Base-by-base conservation (phyloP, 441 rosid species). In the Omphalea diandra region DNA sequence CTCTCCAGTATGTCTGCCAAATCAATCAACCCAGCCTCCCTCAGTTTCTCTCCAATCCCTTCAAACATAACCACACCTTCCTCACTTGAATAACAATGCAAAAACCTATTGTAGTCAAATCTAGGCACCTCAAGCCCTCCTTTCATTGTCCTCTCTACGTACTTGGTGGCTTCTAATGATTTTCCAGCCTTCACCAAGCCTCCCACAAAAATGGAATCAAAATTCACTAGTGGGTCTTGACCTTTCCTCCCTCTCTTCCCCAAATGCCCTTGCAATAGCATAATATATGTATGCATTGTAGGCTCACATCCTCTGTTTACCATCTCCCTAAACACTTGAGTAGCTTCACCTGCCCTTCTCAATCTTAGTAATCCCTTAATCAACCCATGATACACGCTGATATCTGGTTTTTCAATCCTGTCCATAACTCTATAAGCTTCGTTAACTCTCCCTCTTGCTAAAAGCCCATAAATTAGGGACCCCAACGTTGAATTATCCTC, bases 161-260 rank as follows among this genome's bases (percentile, higher is more conserved):
- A 93, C 76, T 90, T 90, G 6, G 91, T 83, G 9, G 90, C 88
- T 69, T 93, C 97, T 57, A 88, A 72, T 41, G 81, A 75, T 80
- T 83, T 90, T 40, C 90, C 96, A 0, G 93, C 96, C 82, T 88
- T 93, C 3, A 91, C 86, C 83, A 93, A 75, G 24, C 98, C 98
- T 46, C 96, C 98, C 24, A 93, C 85, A 60, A 93, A 93, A 67
- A 93, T 86, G 58, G 87, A 77, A 57, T 93, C 97, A 31, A 93
- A 93, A 82, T 93, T 93, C 77, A 87, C 87, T 5, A 79, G 75
- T 27, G 86, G 85, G 58, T 90, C 88, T n/a, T 78, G 73, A 58
- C 97, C 98, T 71, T 88, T 93, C 80, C 97, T 84, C 55, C 97
- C 96, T 72, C 91, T 85, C 86, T 84, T 89, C 68, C 98, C 98